These are phyloP conservation scores for Chrysanthemum lavandulifolium DNA, from an alignment of 129 eudicot species.

Conservation along the genomic window DNA sequence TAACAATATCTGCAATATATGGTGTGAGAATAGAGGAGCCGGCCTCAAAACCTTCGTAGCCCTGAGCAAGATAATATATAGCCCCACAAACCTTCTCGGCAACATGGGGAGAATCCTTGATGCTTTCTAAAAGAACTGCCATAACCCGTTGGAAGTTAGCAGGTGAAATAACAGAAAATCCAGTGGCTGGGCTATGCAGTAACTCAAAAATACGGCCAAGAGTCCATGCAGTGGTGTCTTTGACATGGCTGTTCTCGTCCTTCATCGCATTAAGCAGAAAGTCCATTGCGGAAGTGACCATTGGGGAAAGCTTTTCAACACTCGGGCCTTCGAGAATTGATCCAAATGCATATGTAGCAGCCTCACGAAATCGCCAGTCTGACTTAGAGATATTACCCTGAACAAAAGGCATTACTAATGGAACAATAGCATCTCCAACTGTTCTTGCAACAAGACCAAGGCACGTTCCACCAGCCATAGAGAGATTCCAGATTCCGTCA, in stretches of 20 bases:
- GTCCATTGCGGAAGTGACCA: conserved; percentile 64
- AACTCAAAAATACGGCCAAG: conserved; percentile 83
- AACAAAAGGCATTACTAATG: conserved; percentile 88
- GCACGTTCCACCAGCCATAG: conserved; percentile 97
- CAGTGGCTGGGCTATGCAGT: conserved; percentile 67
- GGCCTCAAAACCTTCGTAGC: conserved; percentile 72
- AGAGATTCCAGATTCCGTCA: conserved; percentile 76
- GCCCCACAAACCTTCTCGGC: conserved; percentile 96
- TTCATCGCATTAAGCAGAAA: conserved; percentile 81
- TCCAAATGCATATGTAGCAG: conserved; percentile 93
- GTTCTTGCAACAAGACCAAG: conserved; percentile 87
- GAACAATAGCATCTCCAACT: conserved; percentile 81
- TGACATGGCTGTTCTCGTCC: conserved; percentile 84
- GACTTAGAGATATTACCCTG: conserved; percentile 56
- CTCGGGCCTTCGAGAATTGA: conserved; percentile 91
- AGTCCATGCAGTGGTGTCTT: conserved; percentile 96
- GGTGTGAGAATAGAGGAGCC: conserved; percentile 66
- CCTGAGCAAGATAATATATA: conserved; percentile 83
- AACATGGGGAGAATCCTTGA: conserved; percentile 79
- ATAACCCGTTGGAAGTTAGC: conserved; percentile 57
- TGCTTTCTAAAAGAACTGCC: conserved; percentile 60
- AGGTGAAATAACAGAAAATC: conserved; percentile 69
- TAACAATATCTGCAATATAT: conserved; percentile 48
- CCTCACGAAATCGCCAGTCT: conserved; percentile 90
- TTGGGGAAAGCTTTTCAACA: conserved; percentile 67